Conservation (phyloP, 2,329 filamentous ascomycete species). For the Aschersonia sp. region DNA sequence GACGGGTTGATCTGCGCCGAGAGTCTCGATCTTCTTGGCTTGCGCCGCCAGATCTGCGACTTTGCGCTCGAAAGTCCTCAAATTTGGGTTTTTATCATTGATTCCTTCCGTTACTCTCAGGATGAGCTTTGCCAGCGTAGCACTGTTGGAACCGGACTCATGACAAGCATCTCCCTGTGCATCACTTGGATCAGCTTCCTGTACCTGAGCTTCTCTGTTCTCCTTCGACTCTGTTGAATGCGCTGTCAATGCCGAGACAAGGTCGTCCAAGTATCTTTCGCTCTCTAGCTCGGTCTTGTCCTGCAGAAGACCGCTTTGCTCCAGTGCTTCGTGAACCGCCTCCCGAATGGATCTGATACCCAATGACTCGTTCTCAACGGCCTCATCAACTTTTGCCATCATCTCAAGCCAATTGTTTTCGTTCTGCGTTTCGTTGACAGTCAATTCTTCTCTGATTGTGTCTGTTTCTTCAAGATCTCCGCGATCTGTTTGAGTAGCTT, state of each 20-base stretch:
- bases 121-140: conserved; percentile 33
- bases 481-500: conserved; percentile 7
- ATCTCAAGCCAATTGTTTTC: conserved; percentile 37
- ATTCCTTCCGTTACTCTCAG: conserved; percentile 33
- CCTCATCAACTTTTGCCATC: conserved; percentile 38
- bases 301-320: conserved; percentile 36
- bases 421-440: conserved; percentile 11
- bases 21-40: conserved; percentile 10
- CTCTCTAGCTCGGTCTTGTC: conserved; percentile 30
- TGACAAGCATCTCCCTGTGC: background rate
- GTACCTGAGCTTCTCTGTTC: conserved; percentile 5
- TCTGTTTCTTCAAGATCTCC: conserved; percentile 10
- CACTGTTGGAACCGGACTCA: conserved; percentile 4
- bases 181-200: conserved; percentile 5
- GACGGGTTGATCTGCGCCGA: background rate
- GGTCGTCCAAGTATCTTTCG: conserved; percentile 31
- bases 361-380: conserved; percentile 41
- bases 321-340: conserved; percentile 38
- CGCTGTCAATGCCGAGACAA: conserved; percentile 32
- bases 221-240: conserved; percentile 14
- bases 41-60: conserved; percentile 31
- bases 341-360: conserved; percentile 37
- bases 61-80: conserved; percentile 35
- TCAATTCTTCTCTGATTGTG: conserved; percentile 7
- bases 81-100: conserved; percentile 22